These are phyloP conservation scores for Aristolochia fimbriata DNA, from an alignment of 164 flowering plant genomes.

Conservation along the genomic window DNA sequence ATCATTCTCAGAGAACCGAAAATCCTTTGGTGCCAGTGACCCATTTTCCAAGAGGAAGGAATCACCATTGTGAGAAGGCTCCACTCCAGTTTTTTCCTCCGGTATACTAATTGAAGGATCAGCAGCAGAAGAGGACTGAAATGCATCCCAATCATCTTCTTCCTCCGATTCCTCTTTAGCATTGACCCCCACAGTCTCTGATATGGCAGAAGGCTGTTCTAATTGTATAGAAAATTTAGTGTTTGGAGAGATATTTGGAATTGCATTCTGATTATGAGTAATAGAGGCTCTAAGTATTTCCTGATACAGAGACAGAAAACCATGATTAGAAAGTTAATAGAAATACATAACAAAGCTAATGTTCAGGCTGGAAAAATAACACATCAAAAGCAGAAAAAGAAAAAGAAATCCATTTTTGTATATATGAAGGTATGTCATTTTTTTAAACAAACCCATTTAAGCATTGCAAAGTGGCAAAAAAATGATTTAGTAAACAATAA, in stretches of 20 bases:
- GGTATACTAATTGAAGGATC: constrained; percentile 16
- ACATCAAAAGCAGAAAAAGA: not conserved
- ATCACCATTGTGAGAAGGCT: constrained; percentile 12
- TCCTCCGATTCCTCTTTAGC: constrained; percentile 17
- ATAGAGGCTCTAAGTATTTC: constrained; percentile 76
- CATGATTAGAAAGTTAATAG: not conserved
- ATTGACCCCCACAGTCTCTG: constrained; percentile 2
- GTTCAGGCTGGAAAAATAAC: not conserved
- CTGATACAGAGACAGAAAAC: constrained; percentile 26
- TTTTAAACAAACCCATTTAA: not conserved
- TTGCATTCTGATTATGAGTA: constrained; percentile 38
- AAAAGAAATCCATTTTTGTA: not conserved
- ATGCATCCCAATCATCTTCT: constrained; percentile 94
- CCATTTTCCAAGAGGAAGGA: constrained; percentile 11
- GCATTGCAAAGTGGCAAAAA: not conserved
- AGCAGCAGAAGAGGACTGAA: constrained; percentile 86
- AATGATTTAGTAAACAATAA: not conserved
- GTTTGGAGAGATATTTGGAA: constrained; percentile 28
- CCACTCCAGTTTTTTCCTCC: constrained; percentile 11
- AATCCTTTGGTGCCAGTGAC: not conserved
- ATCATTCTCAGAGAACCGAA: not conserved
- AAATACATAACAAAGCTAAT: no score
- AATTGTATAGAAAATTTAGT: constrained; percentile 53
- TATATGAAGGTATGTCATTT: no score
- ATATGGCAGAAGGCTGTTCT: constrained; percentile 13